Base-by-base conservation (phyloP, 2,329 filamentous ascomycete species). In the Lachnellula subtilissima region DNA sequence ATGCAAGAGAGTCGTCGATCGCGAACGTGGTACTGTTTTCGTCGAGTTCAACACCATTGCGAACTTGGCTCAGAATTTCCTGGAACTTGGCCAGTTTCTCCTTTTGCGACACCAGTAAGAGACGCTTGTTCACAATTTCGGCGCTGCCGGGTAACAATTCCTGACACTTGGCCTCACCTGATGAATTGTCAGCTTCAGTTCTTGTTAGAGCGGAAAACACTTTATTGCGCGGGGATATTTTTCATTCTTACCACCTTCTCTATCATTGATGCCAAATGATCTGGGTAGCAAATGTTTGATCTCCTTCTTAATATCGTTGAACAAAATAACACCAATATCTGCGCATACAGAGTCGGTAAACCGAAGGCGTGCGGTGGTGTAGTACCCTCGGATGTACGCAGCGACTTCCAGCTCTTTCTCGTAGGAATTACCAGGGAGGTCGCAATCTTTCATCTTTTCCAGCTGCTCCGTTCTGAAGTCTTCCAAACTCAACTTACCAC, bases 381-480 rank as follows among this genome's bases (percentile, higher is more conserved):
- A 91, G 68, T 91, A 91, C 0, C 81, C 86, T 0, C 85, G 75
- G 46, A 89, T 78, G 4, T 83, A 83, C 0, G 84, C 77, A 0
- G 87, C 80, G 0, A 87, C 81, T 8, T 78, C 74, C 0, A 91
- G 70, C 65, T 90, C 87, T 0, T 73, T 70, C 1, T 75, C 67
- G 61, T 83, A 90, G 0, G 76, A 74, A 63, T 91, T 87, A 0
- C 73, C 68, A 0, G 78, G 78, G 11, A 89, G 72, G 25, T 77
- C 54, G 0, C 69, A 48, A 23, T 63, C 56, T 9, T 17, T 61
- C 22, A 64, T 55, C 12, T 23, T 60, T 15, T 43, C 37, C 17
- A 42, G 49, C 48, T 52, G 46, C 19, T 52, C 50, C 11, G 40
- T 37, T 25, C 49, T 52, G 9, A 46, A 3, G 39, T 58, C 42